These are phyloP conservation scores for Lepiota venenata DNA, from an alignment of 768 basidiomycete species.

Conservation along the genomic window DNA sequence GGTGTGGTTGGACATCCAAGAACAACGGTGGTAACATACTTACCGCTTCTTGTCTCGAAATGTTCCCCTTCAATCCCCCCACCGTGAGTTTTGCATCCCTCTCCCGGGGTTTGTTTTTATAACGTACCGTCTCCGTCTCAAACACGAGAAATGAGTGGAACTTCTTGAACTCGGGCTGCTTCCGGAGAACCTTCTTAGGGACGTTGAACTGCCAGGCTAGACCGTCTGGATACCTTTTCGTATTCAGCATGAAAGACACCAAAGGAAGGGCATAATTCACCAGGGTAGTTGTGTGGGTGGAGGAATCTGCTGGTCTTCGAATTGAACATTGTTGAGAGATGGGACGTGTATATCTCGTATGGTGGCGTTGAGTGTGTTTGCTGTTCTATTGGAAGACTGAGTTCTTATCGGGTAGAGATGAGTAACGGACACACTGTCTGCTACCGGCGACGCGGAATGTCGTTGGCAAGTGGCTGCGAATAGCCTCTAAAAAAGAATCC, in stretches of 20 bases:
- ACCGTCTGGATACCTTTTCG: constrained; percentile 84
- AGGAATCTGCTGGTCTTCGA: constrained; percentile 72
- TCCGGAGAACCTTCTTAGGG: constrained; percentile 83
- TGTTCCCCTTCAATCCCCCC: constrained; percentile 65
- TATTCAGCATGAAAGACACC: constrained; percentile 9
- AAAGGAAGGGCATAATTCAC: constrained; percentile 35
- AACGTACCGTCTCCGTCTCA: constrained; percentile 91
- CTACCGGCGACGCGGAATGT: constrained; percentile 93
- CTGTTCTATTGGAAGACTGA: constrained; percentile 38
- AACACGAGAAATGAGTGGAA: constrained; percentile 97
- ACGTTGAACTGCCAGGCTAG: constrained; percentile 97
- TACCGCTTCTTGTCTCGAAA: constrained; percentile 95
- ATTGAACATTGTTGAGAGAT: constrained; percentile 60
- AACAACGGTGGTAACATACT: constrained; percentile 99
- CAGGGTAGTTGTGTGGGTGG: constrained; percentile 86
- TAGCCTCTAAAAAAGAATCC: constrained; percentile 60
- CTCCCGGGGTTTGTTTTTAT: background rate
- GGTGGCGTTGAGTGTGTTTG: constrained; percentile 72
- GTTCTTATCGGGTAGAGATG: constrained; percentile 1
- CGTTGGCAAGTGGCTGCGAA: constrained; percentile 79
- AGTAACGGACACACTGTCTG: constrained; percentile 54
- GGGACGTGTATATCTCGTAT: constrained; percentile 83
- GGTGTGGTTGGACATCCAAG: constrained; percentile 91
- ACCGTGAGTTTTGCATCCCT: background rate
- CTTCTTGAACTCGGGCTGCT: constrained; percentile 85